Conservation (phyloP, 23 red algal species). For the Porphyridium purpureum region DNA sequence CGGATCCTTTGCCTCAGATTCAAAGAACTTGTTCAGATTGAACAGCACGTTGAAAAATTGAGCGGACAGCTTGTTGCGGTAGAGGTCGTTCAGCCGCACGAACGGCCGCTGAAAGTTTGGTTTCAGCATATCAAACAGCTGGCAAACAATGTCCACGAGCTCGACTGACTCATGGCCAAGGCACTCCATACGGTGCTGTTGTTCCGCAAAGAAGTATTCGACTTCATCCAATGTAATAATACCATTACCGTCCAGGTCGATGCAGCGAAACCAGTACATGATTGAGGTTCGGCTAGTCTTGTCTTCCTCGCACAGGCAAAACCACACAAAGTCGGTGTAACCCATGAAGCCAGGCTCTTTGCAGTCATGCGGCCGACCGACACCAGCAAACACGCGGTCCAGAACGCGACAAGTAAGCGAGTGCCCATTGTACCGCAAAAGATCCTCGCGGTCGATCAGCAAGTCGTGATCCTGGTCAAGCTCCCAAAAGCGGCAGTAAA, state of each 20-base stretch:
- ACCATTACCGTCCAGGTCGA: conserved; percentile 97
- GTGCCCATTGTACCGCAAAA: conserved; percentile 62
- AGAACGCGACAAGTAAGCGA: conserved; percentile 89
- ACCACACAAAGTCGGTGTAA: conserved; percentile 99
- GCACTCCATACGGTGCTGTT: conserved; percentile 94
- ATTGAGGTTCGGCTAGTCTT: conserved; percentile 86
- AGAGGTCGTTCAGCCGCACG: conserved; percentile 47
- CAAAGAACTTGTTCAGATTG: conserved; percentile 99
- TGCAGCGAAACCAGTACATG: conserved; percentile 97
- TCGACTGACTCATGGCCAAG: conserved; percentile 93
- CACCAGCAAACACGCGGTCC: conserved; percentile 84
- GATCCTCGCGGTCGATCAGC: conserved; percentile 88
- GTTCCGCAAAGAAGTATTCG: conserved; percentile 96
- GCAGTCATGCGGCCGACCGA: conserved; percentile 55
- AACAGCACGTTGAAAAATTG: conserved; percentile 98
- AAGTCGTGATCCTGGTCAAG: conserved; percentile 97
- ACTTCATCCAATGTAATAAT: conserved; percentile 91
- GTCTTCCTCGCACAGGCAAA: conserved; percentile 94
- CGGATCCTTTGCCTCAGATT: conserved; percentile 84
- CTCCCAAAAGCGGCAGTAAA: conserved; percentile 99
- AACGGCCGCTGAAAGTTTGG: conserved; percentile 51
- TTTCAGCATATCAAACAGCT: conserved; percentile 95
- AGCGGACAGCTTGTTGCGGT: conserved; percentile 44
- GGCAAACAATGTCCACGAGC: conserved; percentile 90
- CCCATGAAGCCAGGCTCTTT: conserved; percentile 38